Evolutionary conservation across 257 asterid species (phyloP).

Genomic region (Przewalskia tangutica): DNA sequence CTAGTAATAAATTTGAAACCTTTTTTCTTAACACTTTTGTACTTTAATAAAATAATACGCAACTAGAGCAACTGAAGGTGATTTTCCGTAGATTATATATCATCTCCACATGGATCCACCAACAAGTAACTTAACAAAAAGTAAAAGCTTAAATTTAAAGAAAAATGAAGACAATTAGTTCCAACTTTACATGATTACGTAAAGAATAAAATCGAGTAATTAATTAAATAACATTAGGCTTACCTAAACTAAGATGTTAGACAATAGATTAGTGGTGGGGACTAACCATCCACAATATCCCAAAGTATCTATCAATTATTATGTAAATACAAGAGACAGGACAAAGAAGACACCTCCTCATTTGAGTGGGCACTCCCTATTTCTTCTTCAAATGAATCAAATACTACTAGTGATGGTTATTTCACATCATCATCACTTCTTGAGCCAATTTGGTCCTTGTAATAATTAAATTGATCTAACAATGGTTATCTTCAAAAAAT

Average conservation of each 20-base stretch:
- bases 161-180: neutral
- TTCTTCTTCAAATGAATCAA: neutral
- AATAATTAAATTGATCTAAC: neutral
- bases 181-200: neutral
- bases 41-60: neutral
- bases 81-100: neutral
- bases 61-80: neutral
- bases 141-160: neutral
- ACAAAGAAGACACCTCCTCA: neutral
- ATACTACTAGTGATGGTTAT: neutral
- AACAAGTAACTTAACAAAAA: neutral
- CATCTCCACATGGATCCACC: neutral
- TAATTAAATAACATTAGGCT: neutral
- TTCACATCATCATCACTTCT: neutral
- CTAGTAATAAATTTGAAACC: no score
- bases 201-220: neutral
- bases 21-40: no score
- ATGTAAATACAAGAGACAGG: neutral
- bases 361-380: neutral
- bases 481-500: neutral
- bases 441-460: neutral
- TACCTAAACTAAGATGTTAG: conserved; percentile 11
- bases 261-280: conserved; percentile 3
- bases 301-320: neutral
- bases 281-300: neutral